Conservation (phyloP, 352 stramenopile species). For the Pilasporangium apinafurcum region DNA sequence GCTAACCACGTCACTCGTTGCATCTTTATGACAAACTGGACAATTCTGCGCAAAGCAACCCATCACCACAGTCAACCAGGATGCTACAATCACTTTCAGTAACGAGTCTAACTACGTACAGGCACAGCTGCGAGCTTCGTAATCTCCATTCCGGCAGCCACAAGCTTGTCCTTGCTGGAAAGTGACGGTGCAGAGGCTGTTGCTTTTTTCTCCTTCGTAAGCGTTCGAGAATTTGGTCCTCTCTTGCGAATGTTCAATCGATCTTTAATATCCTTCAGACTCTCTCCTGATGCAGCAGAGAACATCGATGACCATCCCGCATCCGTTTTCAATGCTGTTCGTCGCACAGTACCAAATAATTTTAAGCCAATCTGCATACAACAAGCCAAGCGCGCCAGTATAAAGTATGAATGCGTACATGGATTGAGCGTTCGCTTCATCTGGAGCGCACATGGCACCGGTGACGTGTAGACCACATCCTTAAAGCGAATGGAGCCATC, state of each 20-base stretch:
- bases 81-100: neutral
- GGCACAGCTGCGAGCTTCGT: conserved; percentile 5
- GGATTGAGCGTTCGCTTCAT: conserved; percentile 82
- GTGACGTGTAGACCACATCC: conserved; percentile 68
- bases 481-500: conserved; percentile 78
- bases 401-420: conserved; percentile 33
- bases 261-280: conserved; percentile 78
- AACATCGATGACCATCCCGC: conserved; percentile 81
- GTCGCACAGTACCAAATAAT: neutral
- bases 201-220: conserved; percentile 51
- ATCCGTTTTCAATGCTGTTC: conserved; percentile 57
- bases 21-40: conserved; percentile 35
- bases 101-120: neutral
- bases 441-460: conserved; percentile 59
- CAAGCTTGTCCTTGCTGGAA: conserved; percentile 13
- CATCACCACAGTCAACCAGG: neutral
- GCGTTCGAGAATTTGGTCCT: conserved; percentile 44
- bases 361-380: neutral
- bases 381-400: too few relatives aligned
- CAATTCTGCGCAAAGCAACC: conserved; percentile 24
- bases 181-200: conserved; percentile 11
- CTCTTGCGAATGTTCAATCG: conserved; percentile 65
- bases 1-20: conserved; percentile 24
- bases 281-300: conserved; percentile 49
- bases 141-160: conserved; percentile 11